Evolutionary conservation across 2,329 filamentous ascomycete species (phyloP), one percentile per base, ranked within the genome.

Genomic region (Teratosphaeria zuluensis): DNA sequence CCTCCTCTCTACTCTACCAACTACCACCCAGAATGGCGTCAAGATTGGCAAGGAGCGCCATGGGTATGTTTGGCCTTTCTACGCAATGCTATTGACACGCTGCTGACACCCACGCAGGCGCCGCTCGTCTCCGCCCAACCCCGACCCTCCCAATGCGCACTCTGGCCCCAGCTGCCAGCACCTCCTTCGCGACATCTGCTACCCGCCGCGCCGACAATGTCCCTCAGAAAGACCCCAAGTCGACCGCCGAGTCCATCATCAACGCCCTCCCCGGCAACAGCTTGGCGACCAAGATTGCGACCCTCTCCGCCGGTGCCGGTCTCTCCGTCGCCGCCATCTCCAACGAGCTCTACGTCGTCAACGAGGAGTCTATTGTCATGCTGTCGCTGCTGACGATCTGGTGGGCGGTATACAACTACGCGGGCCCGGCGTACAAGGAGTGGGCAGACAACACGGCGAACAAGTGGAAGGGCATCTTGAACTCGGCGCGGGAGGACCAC

Each of bases 301-400:
- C 96, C 75, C 88, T 99, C 72, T 97, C 92, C 73, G 92, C 90
- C 70, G 87, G 88, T 66, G 90, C 94, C 72, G 92, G 89, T 79
- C 78, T 95, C 70, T 92, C 89, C 72, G 84, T 95, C 76, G 95
- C 94, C 75, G 94, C 91, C 73, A 91, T 99, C 80, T 95, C 89
- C 86, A 99, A 95, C 81, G 94, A 99, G 85, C 91, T 97, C 82
- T 97, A 96, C 80, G 91, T 99, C 75, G 84, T 99, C 79, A 99
- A 99, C 81, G 94, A 99, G 84, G 94, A 99, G 83, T 89, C 92
- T 64, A 89, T 99, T 74, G 89, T 95, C 73, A 89, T 90, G 67
- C 84, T 99, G 80, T 94, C 89, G 77, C 83, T 99, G 71, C 81
- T 97, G 74, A 90, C 88, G 75, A 89, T 97, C 74, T 99, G 95